Evolutionary conservation across 345 rosid species (phyloP).

Genomic region (Eucalyptus albens): DNA sequence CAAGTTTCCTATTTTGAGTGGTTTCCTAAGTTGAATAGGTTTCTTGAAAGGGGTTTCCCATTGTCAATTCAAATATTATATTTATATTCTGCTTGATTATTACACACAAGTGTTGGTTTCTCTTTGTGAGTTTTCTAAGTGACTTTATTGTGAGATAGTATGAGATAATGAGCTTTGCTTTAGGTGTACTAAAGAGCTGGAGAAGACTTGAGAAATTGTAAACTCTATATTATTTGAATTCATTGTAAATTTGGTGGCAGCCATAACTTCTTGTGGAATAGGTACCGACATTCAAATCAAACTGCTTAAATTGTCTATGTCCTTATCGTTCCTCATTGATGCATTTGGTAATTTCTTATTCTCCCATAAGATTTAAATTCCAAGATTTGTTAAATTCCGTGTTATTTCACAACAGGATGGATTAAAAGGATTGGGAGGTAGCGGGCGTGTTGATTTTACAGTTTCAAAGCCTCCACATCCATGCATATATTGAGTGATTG

Average conservation of each 20-base stretch:
- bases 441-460: neutral
- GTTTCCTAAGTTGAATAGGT: neutral
- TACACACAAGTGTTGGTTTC: neutral
- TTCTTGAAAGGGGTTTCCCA: neutral
- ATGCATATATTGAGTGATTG: neutral
- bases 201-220: neutral
- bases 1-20: neutral
- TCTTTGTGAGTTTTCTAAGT: neutral
- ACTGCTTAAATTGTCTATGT: neutral
- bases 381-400: neutral
- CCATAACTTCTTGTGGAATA: accelerated
- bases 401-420: neutral
- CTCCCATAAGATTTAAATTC: neutral
- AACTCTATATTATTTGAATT: neutral
- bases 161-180: neutral
- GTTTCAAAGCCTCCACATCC: neutral
- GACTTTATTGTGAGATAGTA: neutral
- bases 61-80: neutral
- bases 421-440: neutral
- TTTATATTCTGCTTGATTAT: neutral
- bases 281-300: accelerated
- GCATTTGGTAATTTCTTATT: neutral
- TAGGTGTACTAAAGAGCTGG: neutral
- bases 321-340: accelerated
- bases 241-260: neutral